Conservation (phyloP, 2,329 filamentous ascomycete genomes). For the Microdochium trichocladiopsis region DNA sequence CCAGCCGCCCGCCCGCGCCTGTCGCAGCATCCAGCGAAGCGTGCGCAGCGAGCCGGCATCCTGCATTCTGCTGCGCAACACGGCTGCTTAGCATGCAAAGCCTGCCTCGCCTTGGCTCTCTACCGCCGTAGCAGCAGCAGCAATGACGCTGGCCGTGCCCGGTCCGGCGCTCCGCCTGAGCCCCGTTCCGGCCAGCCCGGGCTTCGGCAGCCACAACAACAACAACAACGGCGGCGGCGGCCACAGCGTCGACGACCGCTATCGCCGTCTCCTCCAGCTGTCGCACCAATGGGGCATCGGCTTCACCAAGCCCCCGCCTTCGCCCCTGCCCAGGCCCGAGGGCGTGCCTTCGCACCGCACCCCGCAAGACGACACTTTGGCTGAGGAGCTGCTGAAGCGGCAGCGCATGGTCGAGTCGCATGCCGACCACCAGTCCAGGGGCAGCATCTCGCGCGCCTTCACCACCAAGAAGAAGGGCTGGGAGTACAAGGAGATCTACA, state of each 20-base stretch:
- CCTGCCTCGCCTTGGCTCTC: neutral
- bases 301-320: slow-evolving; percentile 26
- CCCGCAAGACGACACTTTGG: slow-evolving; percentile 40
- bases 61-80: too few species aligned
- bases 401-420: slow-evolving; percentile 26
- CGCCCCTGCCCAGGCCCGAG: slow-evolving; percentile 32
- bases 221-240: neutral
- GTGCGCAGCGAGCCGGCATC: too few species aligned
- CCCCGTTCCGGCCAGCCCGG: neutral
- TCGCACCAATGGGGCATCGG: slow-evolving; percentile 42
- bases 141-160: neutral
- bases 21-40: too few species aligned
- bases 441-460: slow-evolving; percentile 33
- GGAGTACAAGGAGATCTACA: slow-evolving; percentile 46
- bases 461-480: slow-evolving; percentile 41
- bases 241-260: slow-evolving; percentile 24
- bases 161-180: neutral
- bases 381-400: slow-evolving; percentile 47
- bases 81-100: too few species aligned
- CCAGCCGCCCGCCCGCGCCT: too few species aligned
- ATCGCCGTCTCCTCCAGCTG: slow-evolving; percentile 40
- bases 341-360: slow-evolving; percentile 35
- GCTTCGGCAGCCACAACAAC: slow-evolving; percentile 8
- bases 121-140: neutral
- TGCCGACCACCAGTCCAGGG: slow-evolving; percentile 26